Percentiles rank a stretch among this genome's conserved stretches.
Evolutionary conservation across 2,329 filamentous ascomycete species (phyloP).

Genomic region (Monosporascus sp.): DNA sequence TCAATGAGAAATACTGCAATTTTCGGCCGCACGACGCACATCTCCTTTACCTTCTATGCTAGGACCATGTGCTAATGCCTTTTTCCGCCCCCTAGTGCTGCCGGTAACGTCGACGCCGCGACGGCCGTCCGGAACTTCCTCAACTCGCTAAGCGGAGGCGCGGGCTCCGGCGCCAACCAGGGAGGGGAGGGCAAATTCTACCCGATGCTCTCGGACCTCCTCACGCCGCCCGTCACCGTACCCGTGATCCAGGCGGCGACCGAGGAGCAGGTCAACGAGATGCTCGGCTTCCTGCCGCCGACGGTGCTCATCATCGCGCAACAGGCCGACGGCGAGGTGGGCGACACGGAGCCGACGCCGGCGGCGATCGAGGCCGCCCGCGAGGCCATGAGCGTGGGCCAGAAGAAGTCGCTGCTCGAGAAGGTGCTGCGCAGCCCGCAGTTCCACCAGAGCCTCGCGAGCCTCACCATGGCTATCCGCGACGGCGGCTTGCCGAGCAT

Average conservation of each 20-base stretch:
- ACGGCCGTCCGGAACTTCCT: constrained; percentile 83
- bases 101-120: constrained; percentile 62
- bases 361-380: constrained; percentile 68
- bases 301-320: constrained; percentile 72
- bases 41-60: neutral
- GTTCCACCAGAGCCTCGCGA: constrained; percentile 79
- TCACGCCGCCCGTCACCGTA: constrained; percentile 72
- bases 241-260: constrained; percentile 64
- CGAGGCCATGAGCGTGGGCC: constrained; percentile 62
- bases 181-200: constrained; percentile 58
- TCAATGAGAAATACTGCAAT: constrained; percentile 16
- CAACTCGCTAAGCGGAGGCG: constrained; percentile 64
- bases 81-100: constrained; percentile 42
- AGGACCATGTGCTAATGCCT: neutral
- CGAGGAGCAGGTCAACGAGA: constrained; percentile 62
- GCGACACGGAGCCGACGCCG: constrained; percentile 59
- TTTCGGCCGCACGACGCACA: constrained; percentile 3
- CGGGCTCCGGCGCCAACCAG: constrained; percentile 30
- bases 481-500: constrained; percentile 90
- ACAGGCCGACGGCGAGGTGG: constrained; percentile 52
- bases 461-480: constrained; percentile 78
- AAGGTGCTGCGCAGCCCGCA: constrained; percentile 85
- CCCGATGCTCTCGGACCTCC: constrained; percentile 79
- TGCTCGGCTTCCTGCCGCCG: constrained; percentile 75
- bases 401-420: constrained; percentile 77